These are phyloP conservation scores for Naganishia onofrii DNA, from an alignment of 768 basidiomycete species.

Conservation along the genomic window DNA sequence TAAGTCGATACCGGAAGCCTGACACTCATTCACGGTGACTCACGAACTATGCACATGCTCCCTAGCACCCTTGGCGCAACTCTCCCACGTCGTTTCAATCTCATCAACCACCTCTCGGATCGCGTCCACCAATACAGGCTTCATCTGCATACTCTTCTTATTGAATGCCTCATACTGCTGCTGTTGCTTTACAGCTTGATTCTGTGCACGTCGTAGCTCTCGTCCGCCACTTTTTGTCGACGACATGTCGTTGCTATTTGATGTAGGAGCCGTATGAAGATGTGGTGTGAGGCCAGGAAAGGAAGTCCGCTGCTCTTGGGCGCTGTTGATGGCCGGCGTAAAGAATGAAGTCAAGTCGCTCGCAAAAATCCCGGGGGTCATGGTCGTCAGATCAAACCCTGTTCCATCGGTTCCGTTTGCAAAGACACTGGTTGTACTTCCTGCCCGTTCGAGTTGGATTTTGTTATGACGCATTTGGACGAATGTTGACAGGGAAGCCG, in stretches of 20 bases:
- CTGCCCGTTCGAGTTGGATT: constrained; percentile 46
- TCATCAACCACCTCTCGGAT: constrained; percentile 96
- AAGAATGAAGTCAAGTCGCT: constrained; percentile 19
- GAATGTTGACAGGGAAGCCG: constrained; percentile 46
- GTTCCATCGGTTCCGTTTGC: constrained; percentile 6
- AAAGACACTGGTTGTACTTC: constrained; percentile 29
- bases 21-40: constrained; percentile 47
- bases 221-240: not conserved
- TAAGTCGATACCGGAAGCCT: not conserved
- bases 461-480: constrained; percentile 50
- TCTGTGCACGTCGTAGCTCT: constrained; percentile 11
- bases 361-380: constrained; percentile 25
- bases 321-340: constrained; percentile 12
- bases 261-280: not conserved
- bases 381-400: constrained; percentile 17
- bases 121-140: constrained; percentile 93
- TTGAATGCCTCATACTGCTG: constrained; percentile 20
- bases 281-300: constrained; percentile 23
- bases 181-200: constrained; percentile 17
- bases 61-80: constrained; percentile 85
- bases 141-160: constrained; percentile 55
- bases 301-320: constrained; percentile 14
- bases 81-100: constrained; percentile 91
- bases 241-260: not conserved
- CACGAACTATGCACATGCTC: constrained; percentile 99